Evolutionary conservation across 352 stramenopile species (phyloP).

Genomic region (Globisporangium cystogenes): DNA sequence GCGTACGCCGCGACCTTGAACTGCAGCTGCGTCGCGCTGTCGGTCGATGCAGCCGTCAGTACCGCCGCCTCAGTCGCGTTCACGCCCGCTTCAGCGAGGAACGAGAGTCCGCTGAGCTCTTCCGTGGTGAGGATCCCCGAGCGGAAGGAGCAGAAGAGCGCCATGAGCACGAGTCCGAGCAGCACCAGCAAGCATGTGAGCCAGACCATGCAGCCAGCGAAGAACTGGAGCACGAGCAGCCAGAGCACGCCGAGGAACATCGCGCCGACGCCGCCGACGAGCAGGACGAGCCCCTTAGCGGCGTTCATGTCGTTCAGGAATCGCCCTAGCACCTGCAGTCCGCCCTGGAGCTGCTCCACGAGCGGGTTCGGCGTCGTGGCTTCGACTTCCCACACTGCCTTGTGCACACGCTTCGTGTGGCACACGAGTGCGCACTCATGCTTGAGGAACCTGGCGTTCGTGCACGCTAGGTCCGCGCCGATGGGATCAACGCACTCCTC

Average conservation of each 20-base stretch:
- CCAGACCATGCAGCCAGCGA: slow-evolving; percentile 75
- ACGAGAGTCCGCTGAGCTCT: slow-evolving; percentile 29
- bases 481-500: slow-evolving; percentile 58
- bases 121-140: slow-evolving; percentile 49
- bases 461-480: slow-evolving; percentile 48
- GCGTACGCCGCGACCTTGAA: slow-evolving; percentile 68
- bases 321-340: slow-evolving; percentile 47
- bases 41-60: slow-evolving; percentile 16
- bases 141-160: slow-evolving; percentile 68
- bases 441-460: slow-evolving; percentile 27
- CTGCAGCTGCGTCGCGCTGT: slow-evolving; percentile 36
- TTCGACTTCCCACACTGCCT: slow-evolving; percentile 51
- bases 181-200: slow-evolving; percentile 66
- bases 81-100: slow-evolving; percentile 27
- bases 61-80: slow-evolving; percentile 11
- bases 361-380: slow-evolving; percentile 57
- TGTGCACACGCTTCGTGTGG: slow-evolving; percentile 64
- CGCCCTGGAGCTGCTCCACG: slow-evolving; percentile 61
- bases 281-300: slow-evolving; percentile 48
- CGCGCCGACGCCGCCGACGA: slow-evolving; percentile 44
- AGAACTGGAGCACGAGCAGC: slow-evolving; percentile 75
- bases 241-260: slow-evolving; percentile 58
- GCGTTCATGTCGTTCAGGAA: slow-evolving; percentile 76
- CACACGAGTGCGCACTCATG: slow-evolving; percentile 36
- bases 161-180: slow-evolving; percentile 56